Evolutionary conservation across 768 basidiomycete genomes (phyloP), one percentile per base, ranked within the genome.

Genomic region (Boletus pseudopeckii): DNA sequence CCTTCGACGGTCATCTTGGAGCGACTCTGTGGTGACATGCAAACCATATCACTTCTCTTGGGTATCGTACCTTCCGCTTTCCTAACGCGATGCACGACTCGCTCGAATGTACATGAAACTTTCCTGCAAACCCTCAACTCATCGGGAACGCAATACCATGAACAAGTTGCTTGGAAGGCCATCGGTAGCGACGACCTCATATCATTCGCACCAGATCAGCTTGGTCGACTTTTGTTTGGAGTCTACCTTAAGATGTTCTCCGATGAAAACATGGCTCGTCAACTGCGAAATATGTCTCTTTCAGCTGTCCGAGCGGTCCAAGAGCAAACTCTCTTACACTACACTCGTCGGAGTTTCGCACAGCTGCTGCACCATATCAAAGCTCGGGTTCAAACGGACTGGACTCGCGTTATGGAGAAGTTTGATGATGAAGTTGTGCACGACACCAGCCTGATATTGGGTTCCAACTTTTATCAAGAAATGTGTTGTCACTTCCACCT

Each of bases 331-430:
- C 54, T 71, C 30, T 26, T 75, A 20, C 79, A 79, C 54, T 83
- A 85, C 57, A 73, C 65, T 10, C 75, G 84, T 13, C 69, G 69
- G 36, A 77, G 74, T 32, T 82, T 84, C 48, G 80, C 70, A 1
- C 56, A 71, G 3, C 64, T 86, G 39, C 64, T 85, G 15, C 59
- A 61, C 15, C 58, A 75, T 13, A 67, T 81, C 33, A 75, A 74
- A 53, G 64, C 64, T 20, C 66, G 71, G 37, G 63, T 75, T 7
- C 53, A 55, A 22, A 59, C 67, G 2, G 66, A 77, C 41, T 86
- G 85, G 85, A 46, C 26, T 0, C 52, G 64, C 22, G 66, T 72
- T 10, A 74, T 86, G 71, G 56, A 60, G 9, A 45, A 54, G 47
- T 36, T 73, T 75, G 52, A 53, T 71, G 14, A 54, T 1, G 8